Conservation (phyloP, 129 eudicot genomes). For the Artemisia argyi region DNA sequence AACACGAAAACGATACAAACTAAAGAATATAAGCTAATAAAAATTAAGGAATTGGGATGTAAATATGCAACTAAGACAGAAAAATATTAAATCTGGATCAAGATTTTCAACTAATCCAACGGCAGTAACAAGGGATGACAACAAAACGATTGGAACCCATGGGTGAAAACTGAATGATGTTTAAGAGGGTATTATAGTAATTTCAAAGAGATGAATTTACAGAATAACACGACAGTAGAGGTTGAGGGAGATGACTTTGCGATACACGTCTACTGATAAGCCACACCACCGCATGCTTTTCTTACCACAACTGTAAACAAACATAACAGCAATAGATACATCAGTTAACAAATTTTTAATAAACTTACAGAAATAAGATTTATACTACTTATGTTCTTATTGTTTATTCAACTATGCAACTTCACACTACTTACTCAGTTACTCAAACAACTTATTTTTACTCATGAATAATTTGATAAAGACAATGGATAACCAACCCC, state of each 20-base stretch:
- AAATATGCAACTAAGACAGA: background rate
- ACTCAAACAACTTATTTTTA: too few species aligned
- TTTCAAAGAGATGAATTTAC: conserved; percentile 26
- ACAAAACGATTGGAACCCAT: conserved; percentile 80
- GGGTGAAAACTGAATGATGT: conserved; percentile 24
- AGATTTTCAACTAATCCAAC: conserved; percentile 78
- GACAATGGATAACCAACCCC: too few species aligned
- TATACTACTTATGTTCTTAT: too few species aligned
- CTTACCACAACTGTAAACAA: conserved; percentile 37
- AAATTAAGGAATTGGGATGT: too few species aligned
- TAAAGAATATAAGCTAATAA: too few species aligned
- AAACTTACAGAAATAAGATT: background rate
- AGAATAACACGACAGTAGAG: conserved; percentile 93
- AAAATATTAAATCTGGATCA: conserved; percentile 7
- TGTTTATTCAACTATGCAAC: too few species aligned
- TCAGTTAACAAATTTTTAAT: background rate
- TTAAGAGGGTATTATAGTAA: background rate
- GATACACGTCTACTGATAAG: conserved; percentile 72
- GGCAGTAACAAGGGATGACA: conserved; percentile 81
- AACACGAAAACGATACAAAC: too few species aligned
- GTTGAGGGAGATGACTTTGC: conserved; percentile 73
- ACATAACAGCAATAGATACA: conserved; percentile 25
- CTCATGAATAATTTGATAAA: too few species aligned
- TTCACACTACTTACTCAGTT: too few species aligned
- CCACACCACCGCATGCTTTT: conserved; percentile 85